Evolutionary conservation across 768 basidiomycete genomes (phyloP).

Genomic region (Boletellus emodensis): DNA sequence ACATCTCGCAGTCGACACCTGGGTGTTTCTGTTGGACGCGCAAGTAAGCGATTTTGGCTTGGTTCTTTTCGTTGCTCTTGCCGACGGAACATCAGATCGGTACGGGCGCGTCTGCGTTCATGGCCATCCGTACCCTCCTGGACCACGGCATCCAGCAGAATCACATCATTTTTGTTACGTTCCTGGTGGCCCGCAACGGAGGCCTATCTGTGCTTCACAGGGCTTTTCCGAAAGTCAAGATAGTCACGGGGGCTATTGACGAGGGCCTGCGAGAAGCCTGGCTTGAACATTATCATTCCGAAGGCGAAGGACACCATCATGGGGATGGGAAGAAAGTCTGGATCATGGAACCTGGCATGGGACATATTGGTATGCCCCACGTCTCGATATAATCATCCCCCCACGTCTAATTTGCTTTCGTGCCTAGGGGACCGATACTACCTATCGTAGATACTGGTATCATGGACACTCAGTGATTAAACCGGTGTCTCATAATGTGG

Average conservation of each 20-base stretch:
- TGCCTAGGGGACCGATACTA: slow-evolving; percentile 41
- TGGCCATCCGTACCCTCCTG: slow-evolving; percentile 90
- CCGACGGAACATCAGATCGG: slow-evolving; percentile 60
- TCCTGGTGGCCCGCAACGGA: slow-evolving; percentile 80
- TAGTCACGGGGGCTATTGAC: slow-evolving; percentile 84
- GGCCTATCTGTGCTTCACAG: slow-evolving; percentile 71
- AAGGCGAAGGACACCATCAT: slow-evolving; percentile 37
- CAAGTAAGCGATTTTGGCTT: slow-evolving; percentile 47
- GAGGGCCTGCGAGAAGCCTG: slow-evolving; percentile 71
- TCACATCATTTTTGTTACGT: slow-evolving; percentile 85
- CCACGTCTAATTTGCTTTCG: background rate
- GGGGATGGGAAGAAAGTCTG: slow-evolving; percentile 65
- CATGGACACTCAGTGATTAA: slow-evolving; percentile 5
- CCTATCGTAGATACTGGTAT: slow-evolving; percentile 21
- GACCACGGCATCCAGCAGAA: slow-evolving; percentile 88
- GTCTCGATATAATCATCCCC: background rate
- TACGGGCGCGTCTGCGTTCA: slow-evolving; percentile 88
- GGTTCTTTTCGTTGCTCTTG: background rate
- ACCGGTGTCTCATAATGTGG: slow-evolving; percentile 4
- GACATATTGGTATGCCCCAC: slow-evolving; percentile 65
- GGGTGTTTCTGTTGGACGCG: slow-evolving; percentile 87
- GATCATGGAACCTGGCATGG: slow-evolving; percentile 86
- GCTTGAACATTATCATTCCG: slow-evolving; percentile 54
- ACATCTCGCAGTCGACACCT: slow-evolving; percentile 60
- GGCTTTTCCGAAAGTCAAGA: slow-evolving; percentile 82